phyloP scores from a whole-genome alignment of 2,329 filamentous ascomycete genomes.

The Arthrobotrys entomopaga region DNA sequence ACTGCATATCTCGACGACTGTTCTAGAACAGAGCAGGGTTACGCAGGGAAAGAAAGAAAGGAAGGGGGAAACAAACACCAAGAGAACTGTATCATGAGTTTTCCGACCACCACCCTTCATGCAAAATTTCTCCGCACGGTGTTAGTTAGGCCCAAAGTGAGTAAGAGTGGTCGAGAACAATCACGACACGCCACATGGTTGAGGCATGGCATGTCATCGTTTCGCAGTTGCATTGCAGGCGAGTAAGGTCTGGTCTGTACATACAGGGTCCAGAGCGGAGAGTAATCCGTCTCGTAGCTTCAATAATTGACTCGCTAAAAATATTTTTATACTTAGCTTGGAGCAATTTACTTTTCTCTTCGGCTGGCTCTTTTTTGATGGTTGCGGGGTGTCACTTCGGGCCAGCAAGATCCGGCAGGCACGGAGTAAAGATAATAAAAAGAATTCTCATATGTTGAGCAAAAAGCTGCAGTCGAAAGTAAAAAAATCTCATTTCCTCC shows the following conservation, averaged over 20 bases:
- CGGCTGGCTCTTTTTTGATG: background rate
- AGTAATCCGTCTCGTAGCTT: background rate
- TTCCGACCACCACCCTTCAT: too few relatives aligned
- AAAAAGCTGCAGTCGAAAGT: conserved; percentile 27
- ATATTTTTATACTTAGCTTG: background rate
- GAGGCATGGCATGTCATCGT: conserved; percentile 7
- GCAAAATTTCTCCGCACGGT: too few relatives aligned
- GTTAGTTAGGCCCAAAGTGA: background rate
- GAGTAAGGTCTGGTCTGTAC: conserved; percentile 24
- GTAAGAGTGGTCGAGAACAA: conserved; percentile 32
- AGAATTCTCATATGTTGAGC: background rate
- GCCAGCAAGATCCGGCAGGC: conserved; percentile 30
- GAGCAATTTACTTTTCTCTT: background rate
- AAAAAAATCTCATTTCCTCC: conserved; percentile 53
- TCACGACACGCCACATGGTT: conserved; percentile 34
- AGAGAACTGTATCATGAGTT: conserved; percentile 28
- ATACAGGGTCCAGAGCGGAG: conserved; percentile 28
- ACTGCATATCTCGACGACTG: conserved; percentile 42
- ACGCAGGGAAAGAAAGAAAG: background rate
- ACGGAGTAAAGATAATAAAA: conserved; percentile 5
- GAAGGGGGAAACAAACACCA: conserved; percentile 21
- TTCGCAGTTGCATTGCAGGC: conserved; percentile 28
- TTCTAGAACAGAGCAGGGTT: conserved; percentile 42
- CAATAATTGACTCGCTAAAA: background rate
- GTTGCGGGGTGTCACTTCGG: conserved; percentile 11